Conservation (phyloP, 495 filamentous ascomycete species). For the Tricharina praecox region DNA sequence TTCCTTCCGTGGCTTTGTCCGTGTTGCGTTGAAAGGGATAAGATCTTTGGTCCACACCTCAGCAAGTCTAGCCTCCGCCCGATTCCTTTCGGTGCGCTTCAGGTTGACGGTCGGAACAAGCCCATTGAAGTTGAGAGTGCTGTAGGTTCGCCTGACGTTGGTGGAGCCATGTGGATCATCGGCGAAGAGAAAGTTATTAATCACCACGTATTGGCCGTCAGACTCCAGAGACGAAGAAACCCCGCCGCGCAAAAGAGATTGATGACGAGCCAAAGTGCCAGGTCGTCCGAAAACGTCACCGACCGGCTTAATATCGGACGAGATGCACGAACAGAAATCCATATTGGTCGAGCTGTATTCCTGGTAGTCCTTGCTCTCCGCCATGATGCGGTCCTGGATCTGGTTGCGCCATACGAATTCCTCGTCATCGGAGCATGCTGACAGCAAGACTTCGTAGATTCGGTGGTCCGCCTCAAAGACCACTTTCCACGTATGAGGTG, state of each 20-base stretch:
- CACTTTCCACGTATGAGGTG: constrained; percentile 84
- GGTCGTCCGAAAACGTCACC: constrained; percentile 55
- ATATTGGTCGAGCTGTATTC: constrained; percentile 31
- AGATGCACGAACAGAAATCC: constrained; percentile 40
- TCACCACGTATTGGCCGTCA: constrained; percentile 55
- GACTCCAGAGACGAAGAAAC: constrained; percentile 43
- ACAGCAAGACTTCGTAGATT: constrained; percentile 71
- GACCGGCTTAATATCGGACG: constrained; percentile 53
- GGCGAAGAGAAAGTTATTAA: constrained; percentile 44
- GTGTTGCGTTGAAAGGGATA: constrained; percentile 42
- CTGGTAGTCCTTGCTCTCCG: constrained; percentile 30
- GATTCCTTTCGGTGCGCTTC: constrained; percentile 54
- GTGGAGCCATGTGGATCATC: constrained; percentile 1
- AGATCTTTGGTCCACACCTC: constrained; percentile 76
- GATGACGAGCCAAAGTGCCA: constrained; percentile 52
- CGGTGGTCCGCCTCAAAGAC: constrained; percentile 61
- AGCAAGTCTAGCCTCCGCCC: constrained; percentile 53
- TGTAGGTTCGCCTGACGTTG: not conserved
- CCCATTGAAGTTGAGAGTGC: not conserved
- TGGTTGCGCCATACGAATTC: constrained; percentile 57
- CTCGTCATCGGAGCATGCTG: constrained; percentile 69
- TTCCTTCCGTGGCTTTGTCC: not conserved
- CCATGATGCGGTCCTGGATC: constrained; percentile 30
- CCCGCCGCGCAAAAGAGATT: constrained; percentile 64
- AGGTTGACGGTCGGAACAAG: constrained; percentile 33